phyloP scores from a whole-genome alignment of 1,284 basidiomycete genomes.

The Pterulicium gracile region DNA sequence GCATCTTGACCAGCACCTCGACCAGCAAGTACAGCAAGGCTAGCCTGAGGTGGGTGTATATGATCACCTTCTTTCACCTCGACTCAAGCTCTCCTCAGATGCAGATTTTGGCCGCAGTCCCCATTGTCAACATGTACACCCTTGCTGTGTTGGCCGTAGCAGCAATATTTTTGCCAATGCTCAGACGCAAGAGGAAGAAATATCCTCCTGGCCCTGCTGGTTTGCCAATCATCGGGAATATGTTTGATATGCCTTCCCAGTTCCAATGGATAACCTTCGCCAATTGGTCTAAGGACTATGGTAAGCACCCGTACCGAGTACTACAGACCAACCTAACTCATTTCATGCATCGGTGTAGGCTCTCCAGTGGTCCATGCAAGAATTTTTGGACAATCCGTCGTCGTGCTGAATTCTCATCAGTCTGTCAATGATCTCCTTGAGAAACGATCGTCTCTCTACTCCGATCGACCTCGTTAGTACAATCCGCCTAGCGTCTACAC shows the following conservation, averaged over 20 bases:
- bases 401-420: slow-evolving; percentile 48
- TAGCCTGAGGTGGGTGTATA: no score
- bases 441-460: slow-evolving; percentile 59
- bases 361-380: neutral
- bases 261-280: neutral
- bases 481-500: no score
- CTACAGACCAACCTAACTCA: neutral
- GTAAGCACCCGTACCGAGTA: neutral
- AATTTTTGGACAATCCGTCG: slow-evolving; percentile 45
- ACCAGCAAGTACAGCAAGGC: no score
- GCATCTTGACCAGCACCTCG: no score
- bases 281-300: neutral
- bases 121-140: no score
- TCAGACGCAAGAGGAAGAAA: no score
- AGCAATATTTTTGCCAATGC: no score
- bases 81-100: no score
- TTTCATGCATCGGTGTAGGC: neutral
- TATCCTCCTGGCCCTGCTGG: neutral
- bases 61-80: no score
- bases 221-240: slow-evolving; percentile 1
- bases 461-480: no score
- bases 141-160: no score
- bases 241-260: neutral
- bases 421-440: slow-evolving; percentile 51
- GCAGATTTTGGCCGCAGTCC: no score